Base-by-base conservation (phyloP, 208 protist species). In the Leishmania mexicana region DNA sequence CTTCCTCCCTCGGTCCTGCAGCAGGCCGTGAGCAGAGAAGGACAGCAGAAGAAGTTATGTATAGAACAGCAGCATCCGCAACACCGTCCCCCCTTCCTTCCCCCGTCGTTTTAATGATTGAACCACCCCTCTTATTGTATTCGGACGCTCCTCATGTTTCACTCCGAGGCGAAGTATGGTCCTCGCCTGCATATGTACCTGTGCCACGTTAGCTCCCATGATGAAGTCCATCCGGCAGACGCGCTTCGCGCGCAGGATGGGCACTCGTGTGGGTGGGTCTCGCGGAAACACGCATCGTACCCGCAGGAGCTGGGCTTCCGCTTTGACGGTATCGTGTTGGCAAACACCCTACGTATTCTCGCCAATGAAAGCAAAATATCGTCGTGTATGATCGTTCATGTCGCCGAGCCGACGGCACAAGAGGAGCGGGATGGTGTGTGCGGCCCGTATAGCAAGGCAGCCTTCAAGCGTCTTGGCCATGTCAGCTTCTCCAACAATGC, bases 291-390 rank as follows among this genome's bases (percentile, higher is more conserved):
- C 71, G 95, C 90, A 75, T 75, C 88, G 3, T 98, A 94, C 84
- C 96, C 96, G 45, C 96, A 98, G 81, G 94, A 97, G 88, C 86
- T 98, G 24, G 89, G 89, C 11, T 95, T 98, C 76, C 85, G 88
- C 75, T 98, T 98, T 81, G 90, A 95, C n/a, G 96, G 96, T 54
- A 78, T 94, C 42, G 95, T 96, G 40, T 81, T 85, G 42, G 67
- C 97, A 11, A 82, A 93, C 60, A 90, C 83, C 19, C 86, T 98
- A 72, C 93, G 94, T 47, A 76, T 98, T 71, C 89, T 98, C 19
- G 79, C 84, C 47, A 95, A 98, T 68, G 95, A 97, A 82, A 91
- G 88, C 51, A 97, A 97, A 75, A 96, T 98, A 71, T 79, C 95
- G 10, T 91, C 89, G 8, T 92, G 87, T 76, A 93, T 98, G 54